Evolutionary conservation across 306 rosid genomes (phyloP).

Genomic region (Adenanthera pavonina): DNA sequence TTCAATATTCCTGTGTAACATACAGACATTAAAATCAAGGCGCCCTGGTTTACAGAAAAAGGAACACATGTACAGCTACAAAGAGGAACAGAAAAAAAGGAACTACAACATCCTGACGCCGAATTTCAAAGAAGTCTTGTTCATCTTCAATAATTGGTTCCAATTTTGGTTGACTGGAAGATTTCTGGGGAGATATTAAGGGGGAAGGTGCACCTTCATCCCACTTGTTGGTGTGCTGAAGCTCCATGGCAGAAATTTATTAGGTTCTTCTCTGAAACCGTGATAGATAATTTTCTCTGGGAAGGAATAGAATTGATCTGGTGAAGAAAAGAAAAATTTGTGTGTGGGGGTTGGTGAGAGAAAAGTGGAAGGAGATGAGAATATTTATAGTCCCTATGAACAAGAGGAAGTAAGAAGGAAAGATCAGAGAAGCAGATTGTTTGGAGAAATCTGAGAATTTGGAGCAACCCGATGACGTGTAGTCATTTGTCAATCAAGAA

Average conservation of each 20-base stretch:
- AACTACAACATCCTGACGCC: conserved; percentile 28
- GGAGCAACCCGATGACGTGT: background rate
- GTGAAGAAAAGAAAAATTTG: background rate
- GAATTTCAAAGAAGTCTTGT: conserved; percentile 13
- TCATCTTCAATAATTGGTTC: conserved; percentile 47
- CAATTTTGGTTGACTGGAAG: conserved; percentile 16
- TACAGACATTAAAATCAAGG: background rate
- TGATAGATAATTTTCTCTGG: too few relatives aligned
- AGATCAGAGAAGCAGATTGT: background rate
- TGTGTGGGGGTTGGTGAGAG: background rate
- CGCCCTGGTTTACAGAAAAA: background rate
- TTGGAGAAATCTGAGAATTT: background rate
- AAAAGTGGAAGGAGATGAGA: background rate
- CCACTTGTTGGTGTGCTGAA: background rate
- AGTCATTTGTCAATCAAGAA: background rate
- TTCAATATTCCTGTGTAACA: background rate
- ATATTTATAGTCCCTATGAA: background rate
- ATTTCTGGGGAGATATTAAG: conserved; percentile 15
- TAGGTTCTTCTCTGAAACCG: too few relatives aligned
- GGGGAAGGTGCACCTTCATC: conserved; percentile 43
- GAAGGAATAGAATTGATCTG: background rate
- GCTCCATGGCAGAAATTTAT: background rate
- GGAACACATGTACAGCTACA: conserved; percentile 17
- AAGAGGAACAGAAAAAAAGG: conserved; percentile 36
- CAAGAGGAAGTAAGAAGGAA: background rate